A percentile compares a stretch with the other conserved stretches of the same genome.
phyloP scores from a whole-genome alignment of 768 basidiomycete genomes.

The Lepiota brunneoincarnata region DNA sequence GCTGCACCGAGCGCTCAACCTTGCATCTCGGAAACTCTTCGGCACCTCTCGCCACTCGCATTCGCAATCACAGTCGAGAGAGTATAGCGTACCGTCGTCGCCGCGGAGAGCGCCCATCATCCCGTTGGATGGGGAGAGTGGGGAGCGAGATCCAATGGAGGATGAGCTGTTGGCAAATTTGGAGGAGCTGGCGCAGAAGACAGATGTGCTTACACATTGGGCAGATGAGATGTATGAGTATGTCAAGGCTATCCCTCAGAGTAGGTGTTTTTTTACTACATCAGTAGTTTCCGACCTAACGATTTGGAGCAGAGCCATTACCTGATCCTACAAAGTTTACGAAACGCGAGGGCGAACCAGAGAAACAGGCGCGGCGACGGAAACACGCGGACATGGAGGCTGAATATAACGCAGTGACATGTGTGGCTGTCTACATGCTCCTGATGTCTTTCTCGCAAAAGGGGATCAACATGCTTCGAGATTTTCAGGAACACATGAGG shows the following conservation, averaged over 20 bases:
- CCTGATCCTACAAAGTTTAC: constrained; percentile 77
- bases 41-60: constrained; percentile 40
- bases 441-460: constrained; percentile 91
- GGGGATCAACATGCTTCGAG: constrained; percentile 81
- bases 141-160: constrained; percentile 66
- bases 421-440: constrained; percentile 87
- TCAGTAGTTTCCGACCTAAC: constrained; percentile 7
- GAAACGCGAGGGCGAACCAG: constrained; percentile 68
- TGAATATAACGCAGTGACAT: constrained; percentile 81
- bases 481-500: constrained; percentile 79
- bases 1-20: constrained; percentile 72
- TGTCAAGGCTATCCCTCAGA: constrained; percentile 81
- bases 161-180: constrained; percentile 77
- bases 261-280: constrained; percentile 40
- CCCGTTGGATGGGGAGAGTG: constrained; percentile 36
- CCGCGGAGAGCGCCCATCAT: constrained; percentile 58
- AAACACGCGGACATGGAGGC: constrained; percentile 76
- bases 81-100: constrained; percentile 43
- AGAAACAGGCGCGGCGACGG: constrained; percentile 64
- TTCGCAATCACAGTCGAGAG: constrained; percentile 27
- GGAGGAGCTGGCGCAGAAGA: constrained; percentile 95
- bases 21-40: constrained; percentile 82
- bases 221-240: constrained; percentile 93
- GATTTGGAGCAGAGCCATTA: constrained; percentile 57
- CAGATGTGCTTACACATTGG: constrained; percentile 88